phyloP scores from a whole-genome alignment of 129 eudicot species.

The Rutidosis leptorrhynchoides region DNA sequence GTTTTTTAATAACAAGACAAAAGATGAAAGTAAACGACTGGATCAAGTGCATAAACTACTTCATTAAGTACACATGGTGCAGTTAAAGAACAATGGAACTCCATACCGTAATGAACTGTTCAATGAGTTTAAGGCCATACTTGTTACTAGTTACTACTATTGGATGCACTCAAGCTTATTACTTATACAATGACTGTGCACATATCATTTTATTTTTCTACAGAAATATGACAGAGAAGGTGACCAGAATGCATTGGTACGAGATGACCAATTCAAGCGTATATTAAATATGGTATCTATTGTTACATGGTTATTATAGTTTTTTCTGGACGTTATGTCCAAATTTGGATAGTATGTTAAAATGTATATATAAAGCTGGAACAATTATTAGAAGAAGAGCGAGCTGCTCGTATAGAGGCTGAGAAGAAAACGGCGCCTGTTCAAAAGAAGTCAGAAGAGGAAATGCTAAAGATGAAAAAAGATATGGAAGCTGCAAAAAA shows the following conservation, averaged over 20 bases:
- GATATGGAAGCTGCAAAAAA: too few relatives aligned
- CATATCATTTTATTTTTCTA: background rate
- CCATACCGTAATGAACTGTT: constrained; percentile 49
- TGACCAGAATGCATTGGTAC: background rate
- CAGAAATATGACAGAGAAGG: background rate
- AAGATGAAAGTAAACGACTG: constrained; percentile 25
- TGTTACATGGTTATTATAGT: background rate
- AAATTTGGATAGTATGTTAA: too few relatives aligned
- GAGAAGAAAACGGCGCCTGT: constrained; percentile 40
- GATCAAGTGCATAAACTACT: constrained; percentile 45
- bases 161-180: background rate
- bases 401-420: constrained; percentile 50
- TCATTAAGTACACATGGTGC: constrained; percentile 16
- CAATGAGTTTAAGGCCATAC: constrained; percentile 6
- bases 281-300: background rate
- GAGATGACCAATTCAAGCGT: background rate
- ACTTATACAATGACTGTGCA: background rate
- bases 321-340: too few relatives aligned
- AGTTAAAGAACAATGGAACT: too few relatives aligned
- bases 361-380: too few relatives aligned
- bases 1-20: constrained; percentile 56
- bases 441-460: constrained; percentile 29
- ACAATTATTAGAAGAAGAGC: constrained; percentile 55
- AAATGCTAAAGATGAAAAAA: background rate
- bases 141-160: too few relatives aligned